These are phyloP conservation scores for Fomitopsis betulina DNA, from an alignment of 1,284 basidiomycete genomes.

Conservation along the genomic window DNA sequence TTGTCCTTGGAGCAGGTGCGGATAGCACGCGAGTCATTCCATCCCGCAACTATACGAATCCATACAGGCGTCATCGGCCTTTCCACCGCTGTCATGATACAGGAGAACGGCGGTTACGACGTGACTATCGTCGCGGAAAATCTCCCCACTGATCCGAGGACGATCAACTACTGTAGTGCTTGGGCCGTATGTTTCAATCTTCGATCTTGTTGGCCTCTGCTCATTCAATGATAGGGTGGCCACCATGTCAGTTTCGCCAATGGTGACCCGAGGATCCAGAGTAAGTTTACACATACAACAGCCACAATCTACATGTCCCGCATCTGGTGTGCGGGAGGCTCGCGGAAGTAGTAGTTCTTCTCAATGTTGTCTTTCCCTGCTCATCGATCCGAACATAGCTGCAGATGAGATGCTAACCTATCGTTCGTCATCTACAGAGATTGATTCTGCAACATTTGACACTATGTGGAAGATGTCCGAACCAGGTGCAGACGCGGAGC, in stretches of 20 bases:
- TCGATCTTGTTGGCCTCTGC: background rate
- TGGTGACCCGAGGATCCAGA: slow-evolving; percentile 43
- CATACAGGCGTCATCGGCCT: slow-evolving; percentile 62
- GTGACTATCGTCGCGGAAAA: slow-evolving; percentile 68
- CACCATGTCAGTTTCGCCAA: slow-evolving; percentile 62
- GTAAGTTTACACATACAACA: slow-evolving; percentile 28
- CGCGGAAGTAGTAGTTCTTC: no score
- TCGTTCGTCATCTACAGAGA: slow-evolving; percentile 34
- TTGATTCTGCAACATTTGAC: slow-evolving; percentile 71
- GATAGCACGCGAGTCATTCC: background rate
- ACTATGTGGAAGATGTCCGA: slow-evolving; percentile 68
- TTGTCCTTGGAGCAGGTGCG: slow-evolving; percentile 7
- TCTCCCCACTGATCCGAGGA: slow-evolving; percentile 60
- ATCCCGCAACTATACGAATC: background rate
- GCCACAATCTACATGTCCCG: no score
- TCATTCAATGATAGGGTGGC: slow-evolving; percentile 41
- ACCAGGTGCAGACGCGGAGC: slow-evolving; percentile 46
- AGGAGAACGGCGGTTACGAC: slow-evolving; percentile 49
- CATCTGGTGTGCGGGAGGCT: background rate
- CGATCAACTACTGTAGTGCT: slow-evolving; percentile 63
- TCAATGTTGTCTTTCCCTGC: no score
- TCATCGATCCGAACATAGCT: no score
- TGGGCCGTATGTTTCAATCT: slow-evolving; percentile 60
- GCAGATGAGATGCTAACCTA: no score
- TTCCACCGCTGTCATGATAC: slow-evolving; percentile 61